Evolutionary conservation across 768 basidiomycete species (phyloP).

Genomic region (Exidia glandulosa): DNA sequence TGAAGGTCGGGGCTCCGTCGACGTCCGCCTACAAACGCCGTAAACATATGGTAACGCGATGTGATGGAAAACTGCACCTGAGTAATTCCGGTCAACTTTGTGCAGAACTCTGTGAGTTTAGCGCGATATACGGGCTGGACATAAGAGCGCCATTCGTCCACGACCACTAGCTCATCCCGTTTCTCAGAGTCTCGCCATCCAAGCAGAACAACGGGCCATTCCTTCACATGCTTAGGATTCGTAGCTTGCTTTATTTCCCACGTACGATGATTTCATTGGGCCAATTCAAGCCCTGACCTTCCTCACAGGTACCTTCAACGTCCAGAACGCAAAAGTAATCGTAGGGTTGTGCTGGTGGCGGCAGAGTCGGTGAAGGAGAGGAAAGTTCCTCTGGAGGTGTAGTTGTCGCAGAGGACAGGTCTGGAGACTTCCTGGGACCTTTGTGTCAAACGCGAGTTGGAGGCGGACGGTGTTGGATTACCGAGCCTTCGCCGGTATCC

Average conservation of each 20-base stretch:
- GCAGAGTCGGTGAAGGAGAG: no score
- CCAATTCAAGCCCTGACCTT: slow-evolving; percentile 62
- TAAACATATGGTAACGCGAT: slow-evolving; percentile 2
- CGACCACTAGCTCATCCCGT: slow-evolving; percentile 43
- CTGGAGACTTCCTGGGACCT: no score
- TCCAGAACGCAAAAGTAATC: slow-evolving; percentile 83
- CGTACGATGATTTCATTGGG: slow-evolving; percentile 94
- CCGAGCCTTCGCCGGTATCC: no score
- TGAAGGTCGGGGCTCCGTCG: slow-evolving; percentile 64
- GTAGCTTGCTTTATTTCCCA: slow-evolving; percentile 11
- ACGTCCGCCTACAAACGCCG: slow-evolving; percentile 55
- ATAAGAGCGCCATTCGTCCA: slow-evolving; percentile 79
- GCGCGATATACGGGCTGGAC: slow-evolving; percentile 84
- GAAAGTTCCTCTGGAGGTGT: no score
- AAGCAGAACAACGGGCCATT: slow-evolving; percentile 86
- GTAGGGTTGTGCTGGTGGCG: slow-evolving; percentile 30
- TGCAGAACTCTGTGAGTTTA: slow-evolving; percentile 73
- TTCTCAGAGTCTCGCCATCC: slow-evolving; percentile 64
- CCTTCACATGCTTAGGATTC: slow-evolving; percentile 33
- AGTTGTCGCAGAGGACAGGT: no score
- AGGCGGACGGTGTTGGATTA: no score
- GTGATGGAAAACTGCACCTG: slow-evolving; percentile 49
- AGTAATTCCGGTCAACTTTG: slow-evolving; percentile 76
- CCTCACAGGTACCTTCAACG: slow-evolving; percentile 74
- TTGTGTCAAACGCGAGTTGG: no score